Conservation (phyloP, 805 yeast genomes). For the Metschnikowia picachoensis region DNA sequence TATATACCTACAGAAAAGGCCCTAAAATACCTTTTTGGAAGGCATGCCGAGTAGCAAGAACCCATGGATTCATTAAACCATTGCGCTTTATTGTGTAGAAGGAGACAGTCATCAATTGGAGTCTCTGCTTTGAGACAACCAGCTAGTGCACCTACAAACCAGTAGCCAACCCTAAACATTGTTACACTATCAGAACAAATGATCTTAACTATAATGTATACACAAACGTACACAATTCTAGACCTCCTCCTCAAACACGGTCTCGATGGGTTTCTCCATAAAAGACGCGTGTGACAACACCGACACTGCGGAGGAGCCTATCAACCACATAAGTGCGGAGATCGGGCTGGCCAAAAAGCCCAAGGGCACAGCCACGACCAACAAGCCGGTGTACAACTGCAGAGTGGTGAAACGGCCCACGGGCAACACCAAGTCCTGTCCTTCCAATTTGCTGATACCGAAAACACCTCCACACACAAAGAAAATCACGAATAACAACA, state of each 20-base stretch:
- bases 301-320: conserved; percentile 76
- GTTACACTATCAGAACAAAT: no score
- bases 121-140: no score
- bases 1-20: no score
- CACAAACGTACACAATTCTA: conserved; percentile 10
- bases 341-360: conserved; percentile 88
- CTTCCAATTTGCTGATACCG: conserved; percentile 76
- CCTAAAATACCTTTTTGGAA: no score
- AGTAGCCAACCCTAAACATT: no score
- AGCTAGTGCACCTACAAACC: no score
- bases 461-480: conserved; percentile 71
- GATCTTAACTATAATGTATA: no score
- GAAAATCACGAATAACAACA: conserved; percentile 75
- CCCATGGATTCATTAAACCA: no score
- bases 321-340: conserved; percentile 85
- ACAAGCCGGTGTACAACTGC: conserved; percentile 79
- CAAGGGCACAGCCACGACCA: conserved; percentile 72
- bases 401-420: conserved; percentile 68
- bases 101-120: no score
- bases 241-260: conserved; percentile 83
- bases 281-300: conserved; percentile 85
- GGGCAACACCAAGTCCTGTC: conserved; percentile 77
- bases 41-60: no score
- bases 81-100: no score
- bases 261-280: conserved; percentile 93